Conservation (phyloP, 2,329 filamentous ascomycete genomes). For the Cryphonectria nitschkei region DNA sequence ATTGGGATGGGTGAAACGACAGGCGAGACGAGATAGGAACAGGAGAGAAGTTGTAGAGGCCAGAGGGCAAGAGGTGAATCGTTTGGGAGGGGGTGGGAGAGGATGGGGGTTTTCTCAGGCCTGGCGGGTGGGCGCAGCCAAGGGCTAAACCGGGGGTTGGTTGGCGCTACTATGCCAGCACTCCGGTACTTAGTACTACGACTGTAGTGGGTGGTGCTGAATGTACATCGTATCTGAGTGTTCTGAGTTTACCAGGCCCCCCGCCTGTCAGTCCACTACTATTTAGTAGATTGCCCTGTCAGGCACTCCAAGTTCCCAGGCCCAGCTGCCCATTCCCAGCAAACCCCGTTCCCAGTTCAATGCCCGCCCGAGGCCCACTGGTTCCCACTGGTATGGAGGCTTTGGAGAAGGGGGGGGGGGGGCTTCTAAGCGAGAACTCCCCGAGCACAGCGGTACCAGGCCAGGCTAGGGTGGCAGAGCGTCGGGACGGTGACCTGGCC, state of each 20-base stretch:
- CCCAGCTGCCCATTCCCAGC: not conserved
- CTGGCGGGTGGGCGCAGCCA: slow-evolving; percentile 9
- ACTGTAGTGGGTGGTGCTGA: not conserved
- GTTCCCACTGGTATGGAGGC: not conserved
- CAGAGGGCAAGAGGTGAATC: slow-evolving; percentile 7
- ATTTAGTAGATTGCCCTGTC: not conserved
- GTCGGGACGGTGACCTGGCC: slow-evolving; percentile 11
- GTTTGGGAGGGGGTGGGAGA: not conserved
- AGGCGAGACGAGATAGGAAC: not conserved
- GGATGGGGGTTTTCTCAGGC: slow-evolving; percentile 20
- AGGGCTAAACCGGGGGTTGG: slow-evolving; percentile 1
- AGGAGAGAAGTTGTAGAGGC: slow-evolving; percentile 16
- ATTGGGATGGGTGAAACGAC: slow-evolving; percentile 7
- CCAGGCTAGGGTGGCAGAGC: slow-evolving; percentile 9
- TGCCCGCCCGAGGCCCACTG: not conserved
- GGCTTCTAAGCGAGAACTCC: not conserved
- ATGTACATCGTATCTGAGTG: not conserved
- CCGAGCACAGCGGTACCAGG: not conserved
- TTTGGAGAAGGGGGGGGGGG: not conserved
- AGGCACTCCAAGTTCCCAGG: not conserved
- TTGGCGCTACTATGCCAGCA: not conserved
- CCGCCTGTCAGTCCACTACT: not conserved
- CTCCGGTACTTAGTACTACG: not conserved
- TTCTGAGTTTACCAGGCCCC: not conserved
- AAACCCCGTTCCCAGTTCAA: not conserved